Evolutionary conservation across 2,329 filamentous ascomycete genomes (phyloP).

Genomic region (Venturiaceae sp.): DNA sequence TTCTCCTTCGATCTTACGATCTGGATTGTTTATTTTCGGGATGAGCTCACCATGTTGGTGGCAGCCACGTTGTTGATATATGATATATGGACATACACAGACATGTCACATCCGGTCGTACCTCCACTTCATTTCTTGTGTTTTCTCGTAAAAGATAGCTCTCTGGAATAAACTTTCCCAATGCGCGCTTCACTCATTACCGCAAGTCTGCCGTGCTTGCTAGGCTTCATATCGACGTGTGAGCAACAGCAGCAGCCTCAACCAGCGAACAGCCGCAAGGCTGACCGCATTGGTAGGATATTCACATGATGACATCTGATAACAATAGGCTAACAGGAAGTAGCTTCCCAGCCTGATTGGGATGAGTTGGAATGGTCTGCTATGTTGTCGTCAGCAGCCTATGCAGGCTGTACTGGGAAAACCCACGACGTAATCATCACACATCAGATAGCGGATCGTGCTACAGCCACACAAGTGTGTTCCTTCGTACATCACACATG

Average conservation of each 20-base stretch:
- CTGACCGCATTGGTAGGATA: not conserved
- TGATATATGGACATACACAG: not conserved
- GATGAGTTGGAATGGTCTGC: not conserved
- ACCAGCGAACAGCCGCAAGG: not conserved
- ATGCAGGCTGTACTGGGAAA: not conserved
- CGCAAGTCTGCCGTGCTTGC: not conserved
- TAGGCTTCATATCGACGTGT: not conserved
- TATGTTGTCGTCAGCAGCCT: not conserved
- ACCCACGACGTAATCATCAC: not conserved
- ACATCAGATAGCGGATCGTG: not conserved
- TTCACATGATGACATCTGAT: not conserved
- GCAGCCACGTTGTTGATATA: not conserved
- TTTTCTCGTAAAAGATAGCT: not conserved
- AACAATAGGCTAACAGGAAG: not conserved
- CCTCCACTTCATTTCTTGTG: not conserved
- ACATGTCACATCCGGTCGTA: not conserved
- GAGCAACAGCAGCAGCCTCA: not conserved
- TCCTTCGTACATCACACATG: not conserved
- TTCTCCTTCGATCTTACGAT: not conserved
- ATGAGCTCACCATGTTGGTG: not conserved
- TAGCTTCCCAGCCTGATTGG: not conserved
- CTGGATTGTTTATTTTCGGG: not conserved
- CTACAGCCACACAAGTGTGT: not conserved
- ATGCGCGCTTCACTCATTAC: not conserved
- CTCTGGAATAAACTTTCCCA: not conserved